Conservation (phyloP, 108 stramenopile genomes). For the Poteriospumella lacustris region DNA sequence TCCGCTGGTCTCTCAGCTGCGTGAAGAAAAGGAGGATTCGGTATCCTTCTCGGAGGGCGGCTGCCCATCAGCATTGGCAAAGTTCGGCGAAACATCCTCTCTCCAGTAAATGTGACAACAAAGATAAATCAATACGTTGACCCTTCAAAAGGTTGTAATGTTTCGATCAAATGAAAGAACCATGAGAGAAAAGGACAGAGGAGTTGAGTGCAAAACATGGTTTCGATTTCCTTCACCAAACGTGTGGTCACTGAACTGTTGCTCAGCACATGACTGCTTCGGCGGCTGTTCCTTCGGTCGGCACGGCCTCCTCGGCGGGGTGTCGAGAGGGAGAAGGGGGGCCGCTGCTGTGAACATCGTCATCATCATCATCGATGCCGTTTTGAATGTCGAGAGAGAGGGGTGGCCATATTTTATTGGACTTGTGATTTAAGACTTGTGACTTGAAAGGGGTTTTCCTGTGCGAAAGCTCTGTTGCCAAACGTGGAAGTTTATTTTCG, state of each 20-base stretch:
- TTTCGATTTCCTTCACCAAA: slow-evolving; percentile 31
- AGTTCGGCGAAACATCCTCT: not conserved
- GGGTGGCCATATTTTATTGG: too few species aligned
- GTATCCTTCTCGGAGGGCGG: not conserved
- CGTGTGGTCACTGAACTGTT: too few species aligned
- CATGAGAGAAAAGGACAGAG: not conserved
- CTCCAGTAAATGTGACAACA: not conserved
- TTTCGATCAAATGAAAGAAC: not conserved
- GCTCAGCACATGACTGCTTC: too few species aligned
- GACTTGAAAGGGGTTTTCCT: too few species aligned
- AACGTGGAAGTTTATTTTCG: slow-evolving; percentile 41
- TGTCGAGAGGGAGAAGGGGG: too few species aligned
- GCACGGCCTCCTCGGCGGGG: too few species aligned
- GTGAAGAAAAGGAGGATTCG: slow-evolving; percentile 17
- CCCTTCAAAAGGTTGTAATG: not conserved
- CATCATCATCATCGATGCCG: too few species aligned
- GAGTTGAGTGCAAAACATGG: slow-evolving; percentile 37
- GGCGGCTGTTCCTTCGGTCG: too few species aligned
- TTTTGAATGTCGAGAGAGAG: too few species aligned
- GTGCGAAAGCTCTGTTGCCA: too few species aligned
- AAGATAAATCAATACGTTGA: not conserved
- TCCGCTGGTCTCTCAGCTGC: not conserved
- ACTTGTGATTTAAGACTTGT: too few species aligned
- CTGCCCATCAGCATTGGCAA: not conserved
- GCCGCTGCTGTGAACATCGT: too few species aligned